Conservation (phyloP, 2,329 filamentous ascomycete species). For the Paecilomyces sp. region DNA sequence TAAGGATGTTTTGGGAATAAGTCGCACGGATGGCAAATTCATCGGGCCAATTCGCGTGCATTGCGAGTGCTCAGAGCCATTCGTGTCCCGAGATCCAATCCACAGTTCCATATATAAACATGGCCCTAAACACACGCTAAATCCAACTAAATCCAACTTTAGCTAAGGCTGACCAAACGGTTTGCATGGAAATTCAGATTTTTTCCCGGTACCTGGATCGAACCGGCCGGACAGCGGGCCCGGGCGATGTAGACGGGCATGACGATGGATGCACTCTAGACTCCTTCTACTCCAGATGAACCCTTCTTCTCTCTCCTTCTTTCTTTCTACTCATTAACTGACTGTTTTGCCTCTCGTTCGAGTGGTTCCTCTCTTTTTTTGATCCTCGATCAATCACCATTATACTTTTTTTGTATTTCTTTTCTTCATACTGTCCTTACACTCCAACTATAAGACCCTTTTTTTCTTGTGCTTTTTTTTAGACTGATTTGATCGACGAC, state of each 20-base stretch:
- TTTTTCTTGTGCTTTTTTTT: conserved; percentile 6
- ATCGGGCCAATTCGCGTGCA: neutral
- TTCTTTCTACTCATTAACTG: neutral
- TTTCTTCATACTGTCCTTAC: conserved; percentile 2
- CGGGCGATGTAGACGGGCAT: neutral
- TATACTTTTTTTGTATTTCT: conserved; percentile 3
- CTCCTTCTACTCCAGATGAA: neutral
- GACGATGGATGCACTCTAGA: neutral
- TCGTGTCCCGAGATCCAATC: neutral
- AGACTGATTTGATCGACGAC: conserved; percentile 1
- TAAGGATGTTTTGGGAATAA: neutral
- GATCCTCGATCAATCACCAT: neutral
- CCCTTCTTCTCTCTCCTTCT: neutral
- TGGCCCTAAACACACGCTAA: neutral
- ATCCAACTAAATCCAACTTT: neutral
- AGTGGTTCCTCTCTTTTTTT: neutral
- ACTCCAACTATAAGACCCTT: conserved; percentile 4
- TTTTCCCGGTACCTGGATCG: neutral
- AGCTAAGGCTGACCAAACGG: neutral
- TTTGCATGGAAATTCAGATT: neutral
- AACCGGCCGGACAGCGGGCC: neutral
- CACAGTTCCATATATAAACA: neutral
- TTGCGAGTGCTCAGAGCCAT: neutral
- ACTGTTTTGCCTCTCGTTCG: neutral
- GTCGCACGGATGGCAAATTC: neutral